Base-by-base conservation (phyloP, 352 stramenopile species). In the Pythium dissotocum region DNA sequence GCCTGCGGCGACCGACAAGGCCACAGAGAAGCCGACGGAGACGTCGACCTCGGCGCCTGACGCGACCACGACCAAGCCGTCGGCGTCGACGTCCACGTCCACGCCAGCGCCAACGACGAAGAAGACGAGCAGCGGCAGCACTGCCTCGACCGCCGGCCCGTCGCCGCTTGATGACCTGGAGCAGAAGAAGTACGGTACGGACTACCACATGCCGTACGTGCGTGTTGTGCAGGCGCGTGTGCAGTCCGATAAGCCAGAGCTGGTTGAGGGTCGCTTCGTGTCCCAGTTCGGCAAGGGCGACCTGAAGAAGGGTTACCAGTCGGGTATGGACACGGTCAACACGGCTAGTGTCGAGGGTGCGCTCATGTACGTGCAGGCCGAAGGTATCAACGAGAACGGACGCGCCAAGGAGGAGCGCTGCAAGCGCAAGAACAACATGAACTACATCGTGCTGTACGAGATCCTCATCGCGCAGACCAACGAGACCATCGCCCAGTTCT, bases 211-310 rank as follows among this genome's bases (percentile, higher is more conserved):
- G 80, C 46, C 64, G 4, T 44, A 76, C 26, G 76, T 93, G 14
- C 77, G 73, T 9, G 83, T 75, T 5, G 66, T 91, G 12, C 83
- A 93, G 40, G 83, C 85, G 0, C 83, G 85, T 28, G 83, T 90
- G 36, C 83, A 93, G 59, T 81, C 78, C 36, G 85, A 93, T 67
- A 67, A 70, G 35, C 85, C 85, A 0, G 80, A 87, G 13, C 67
- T 83, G 6, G 71, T 85, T 7, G 70, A 85, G 10, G 75, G 70
- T 36, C 62, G 66, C n/a, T 87, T 91, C 44, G 77, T 89, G 16
- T 89, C 80, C 60, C 88, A 79, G 61, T 79, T 77, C 21, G 55
- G 26, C 4, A 61, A 59, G 14, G 51, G 38, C 13, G 59, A 65
- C 32, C 53, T 62, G 52, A 52, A 9, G 2, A 49, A 32, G 44